A percentile compares a stretch with the other conserved stretches of the same genome.
These are phyloP conservation scores for Tausonia pullulans DNA, from an alignment of 1,284 basidiomycete species.

Conservation along the genomic window DNA sequence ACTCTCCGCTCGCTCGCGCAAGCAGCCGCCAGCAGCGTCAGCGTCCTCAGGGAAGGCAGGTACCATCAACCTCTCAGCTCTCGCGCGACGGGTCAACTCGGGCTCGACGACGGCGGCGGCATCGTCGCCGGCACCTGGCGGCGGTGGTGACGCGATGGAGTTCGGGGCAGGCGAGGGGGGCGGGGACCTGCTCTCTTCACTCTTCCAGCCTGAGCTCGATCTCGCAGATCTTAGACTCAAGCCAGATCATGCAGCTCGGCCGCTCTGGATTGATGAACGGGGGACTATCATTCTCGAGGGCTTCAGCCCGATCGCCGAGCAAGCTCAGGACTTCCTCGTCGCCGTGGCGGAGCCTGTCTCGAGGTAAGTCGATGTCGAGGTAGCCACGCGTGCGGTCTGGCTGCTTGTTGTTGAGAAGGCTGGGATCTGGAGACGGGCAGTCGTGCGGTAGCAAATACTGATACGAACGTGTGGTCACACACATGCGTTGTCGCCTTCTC, in stretches of 20 bases:
- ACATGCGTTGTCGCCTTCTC: not conserved
- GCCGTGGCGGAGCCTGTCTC: slow-evolving; percentile 98
- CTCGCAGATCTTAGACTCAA: slow-evolving; percentile 77
- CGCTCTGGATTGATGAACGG: slow-evolving; percentile 89
- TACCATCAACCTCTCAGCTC: slow-evolving; percentile 67
- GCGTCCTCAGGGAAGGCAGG: slow-evolving; percentile 53
- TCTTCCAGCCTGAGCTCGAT: slow-evolving; percentile 36
- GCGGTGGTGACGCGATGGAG: slow-evolving; percentile 42
- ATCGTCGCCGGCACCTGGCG: slow-evolving; percentile 61
- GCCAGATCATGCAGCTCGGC: slow-evolving; percentile 75
- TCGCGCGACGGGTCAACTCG: slow-evolving; percentile 45
- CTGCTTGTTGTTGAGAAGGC: not conserved
- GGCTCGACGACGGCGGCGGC: slow-evolving; percentile 44
- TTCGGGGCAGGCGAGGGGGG: not conserved
- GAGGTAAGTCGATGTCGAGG: slow-evolving; percentile 53
- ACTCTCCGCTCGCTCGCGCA: not conserved
- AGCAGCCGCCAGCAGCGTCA: slow-evolving; percentile 25
- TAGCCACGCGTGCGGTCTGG: not conserved
- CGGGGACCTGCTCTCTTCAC: slow-evolving; percentile 9
- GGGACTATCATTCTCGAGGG: slow-evolving; percentile 92
- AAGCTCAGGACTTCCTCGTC: slow-evolving; percentile 96
- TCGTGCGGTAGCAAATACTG: too few species aligned
- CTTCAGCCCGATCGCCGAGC: slow-evolving; percentile 91
- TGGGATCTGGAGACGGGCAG: not conserved
- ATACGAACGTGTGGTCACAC: too few species aligned